phyloP scores from a whole-genome alignment of 805 yeast genomes.

The Tetrapisispora phaffii region DNA sequence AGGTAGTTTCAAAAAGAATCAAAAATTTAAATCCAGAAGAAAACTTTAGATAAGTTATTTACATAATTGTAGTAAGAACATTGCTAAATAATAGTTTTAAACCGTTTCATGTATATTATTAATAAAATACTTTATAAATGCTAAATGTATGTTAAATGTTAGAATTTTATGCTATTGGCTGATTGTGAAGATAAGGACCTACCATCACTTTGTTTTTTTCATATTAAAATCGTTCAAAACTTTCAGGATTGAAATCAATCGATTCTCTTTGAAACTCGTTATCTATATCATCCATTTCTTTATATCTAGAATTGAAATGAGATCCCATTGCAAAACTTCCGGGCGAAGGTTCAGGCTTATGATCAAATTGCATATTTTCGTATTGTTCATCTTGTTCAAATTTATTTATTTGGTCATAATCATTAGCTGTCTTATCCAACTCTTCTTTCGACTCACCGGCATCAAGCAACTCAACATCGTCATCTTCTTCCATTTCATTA shows the following conservation, averaged over 20 bases:
- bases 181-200: not conserved
- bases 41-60: constrained; percentile 9
- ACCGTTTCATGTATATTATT: not conserved
- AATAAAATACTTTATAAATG: constrained; percentile 1
- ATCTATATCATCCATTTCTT: constrained; percentile 27
- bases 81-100: not conserved
- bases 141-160: not conserved
- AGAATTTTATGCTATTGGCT: not conserved
- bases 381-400: not conserved
- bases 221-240: constrained; percentile 3
- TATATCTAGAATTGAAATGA: constrained; percentile 17
- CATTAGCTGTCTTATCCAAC: constrained; percentile 9
- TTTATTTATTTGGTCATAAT: constrained; percentile 1
- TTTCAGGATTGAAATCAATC: constrained; percentile 17
- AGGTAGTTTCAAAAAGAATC: constrained; percentile 14
- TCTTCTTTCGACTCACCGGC: constrained; percentile 6
- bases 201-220: not conserved
- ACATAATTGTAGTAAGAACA: not conserved
- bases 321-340: constrained; percentile 7
- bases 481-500: constrained; percentile 7
- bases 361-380: not conserved
- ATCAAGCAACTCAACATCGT: not conserved
- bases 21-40: constrained; percentile 26
- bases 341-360: not conserved
- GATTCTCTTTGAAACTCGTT: constrained; percentile 28